Conservation (phyloP, 495 filamentous ascomycete species). For the Neurospora sp. region DNA sequence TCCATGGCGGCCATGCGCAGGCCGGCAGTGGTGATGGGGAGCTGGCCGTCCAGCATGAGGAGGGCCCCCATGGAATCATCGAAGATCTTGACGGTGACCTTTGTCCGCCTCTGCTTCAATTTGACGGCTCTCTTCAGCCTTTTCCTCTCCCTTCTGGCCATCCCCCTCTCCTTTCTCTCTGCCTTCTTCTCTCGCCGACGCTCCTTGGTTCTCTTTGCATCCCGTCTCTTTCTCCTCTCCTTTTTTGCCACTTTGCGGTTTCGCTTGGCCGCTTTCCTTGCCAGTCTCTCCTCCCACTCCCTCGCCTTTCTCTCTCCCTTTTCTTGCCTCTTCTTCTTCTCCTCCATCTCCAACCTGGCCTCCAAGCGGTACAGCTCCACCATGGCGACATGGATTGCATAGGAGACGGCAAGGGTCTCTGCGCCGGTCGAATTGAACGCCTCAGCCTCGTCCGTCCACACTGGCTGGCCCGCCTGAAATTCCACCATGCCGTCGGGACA, state of each 20-base stretch:
- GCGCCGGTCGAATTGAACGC: not conserved
- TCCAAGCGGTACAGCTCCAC: not conserved
- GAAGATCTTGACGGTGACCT: not conserved
- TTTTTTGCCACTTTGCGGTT: not conserved
- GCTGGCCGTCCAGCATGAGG: not conserved
- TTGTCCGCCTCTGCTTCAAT: not conserved
- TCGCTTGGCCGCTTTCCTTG: not conserved
- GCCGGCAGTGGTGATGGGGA: not conserved
- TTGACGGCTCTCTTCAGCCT: not conserved
- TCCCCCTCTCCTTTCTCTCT: not conserved
- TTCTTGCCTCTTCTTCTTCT: not conserved
- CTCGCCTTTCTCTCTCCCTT: not conserved
- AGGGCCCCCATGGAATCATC: not conserved
- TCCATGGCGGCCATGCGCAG: not conserved
- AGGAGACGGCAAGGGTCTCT: not conserved
- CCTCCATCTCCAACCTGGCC: not conserved
- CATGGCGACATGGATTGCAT: not conserved
- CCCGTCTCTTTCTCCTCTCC: not conserved
- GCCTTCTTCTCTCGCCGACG: not conserved
- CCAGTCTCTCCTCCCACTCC: not conserved
- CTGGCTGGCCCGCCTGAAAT: not conserved
- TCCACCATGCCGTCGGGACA: not conserved
- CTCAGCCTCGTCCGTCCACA: not conserved
- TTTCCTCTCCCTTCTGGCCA: not conserved
- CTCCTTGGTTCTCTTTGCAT: not conserved